Base-by-base conservation (phyloP, 805 yeast species). In the Debaryomyces prosopidis region DNA sequence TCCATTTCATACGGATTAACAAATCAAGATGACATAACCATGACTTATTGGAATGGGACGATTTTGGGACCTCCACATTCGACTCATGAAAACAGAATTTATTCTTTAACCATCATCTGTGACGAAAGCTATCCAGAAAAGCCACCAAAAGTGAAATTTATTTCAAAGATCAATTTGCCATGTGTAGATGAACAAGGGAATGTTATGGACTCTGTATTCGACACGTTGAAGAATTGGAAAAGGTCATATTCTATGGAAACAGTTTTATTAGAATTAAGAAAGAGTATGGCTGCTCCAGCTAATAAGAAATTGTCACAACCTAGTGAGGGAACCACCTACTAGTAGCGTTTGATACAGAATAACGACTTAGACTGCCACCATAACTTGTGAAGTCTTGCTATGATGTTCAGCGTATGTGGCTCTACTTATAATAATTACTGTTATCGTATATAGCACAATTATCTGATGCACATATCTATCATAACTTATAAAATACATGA, bases 21-120 rank as follows among this genome's bases (percentile, higher is more conserved):
- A 18, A 92, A 89, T 58, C 83, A 86, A 50, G 96, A 88, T 58
- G 99, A 94, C 63, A 88, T 91, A 54, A 74, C 90, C 42, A 89
- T 94, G 96, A 87, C 96, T 9, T 69, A 85, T 58, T 94, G 99
- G 99, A 94, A 91, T 68, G 99, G 97, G 10, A 94, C 99, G 28
- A 92, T 94, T 42, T 73, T 94, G 52, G 99, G 99, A 0, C 99
- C 99, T 3, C 99, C 99, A 30, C 96, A 87, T 59, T 68, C 73
- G 11, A 81, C 80, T 20, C 97, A 92, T 64, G 97, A 91, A 65
- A 94, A 94, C 67, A 79, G 99, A 61, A 94, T 94, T 51, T 94
- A 94, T 65, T 84, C 89, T 30, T 74, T 94, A 45, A 82, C 79
- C 43, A 81, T 94, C 40, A 82, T 81, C 51, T 91, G 97, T 64